Evolutionary conservation across 169 alveolate species (phyloP).

Genomic region (Plasmodium sp.): DNA sequence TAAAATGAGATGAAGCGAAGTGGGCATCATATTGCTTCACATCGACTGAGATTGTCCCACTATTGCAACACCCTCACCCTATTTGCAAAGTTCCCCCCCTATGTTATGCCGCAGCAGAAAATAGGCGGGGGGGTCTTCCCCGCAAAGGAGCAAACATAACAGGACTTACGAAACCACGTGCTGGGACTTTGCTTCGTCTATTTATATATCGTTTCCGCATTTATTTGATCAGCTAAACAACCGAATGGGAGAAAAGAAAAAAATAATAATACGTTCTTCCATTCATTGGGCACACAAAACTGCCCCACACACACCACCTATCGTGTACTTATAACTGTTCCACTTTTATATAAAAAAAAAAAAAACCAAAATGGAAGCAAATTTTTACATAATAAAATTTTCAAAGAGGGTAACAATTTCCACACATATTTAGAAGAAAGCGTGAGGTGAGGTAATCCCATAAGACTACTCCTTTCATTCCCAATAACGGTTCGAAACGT

Average conservation of each 20-base stretch:
- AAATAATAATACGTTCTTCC: neutral
- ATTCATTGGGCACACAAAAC: neutral
- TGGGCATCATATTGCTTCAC: neutral
- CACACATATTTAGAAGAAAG: neutral
- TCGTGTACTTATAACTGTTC: neutral
- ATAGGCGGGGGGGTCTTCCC: neutral
- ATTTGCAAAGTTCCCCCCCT: neutral
- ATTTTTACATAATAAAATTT: neutral
- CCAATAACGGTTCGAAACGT: neutral
- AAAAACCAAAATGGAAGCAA: neutral
- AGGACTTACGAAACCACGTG: neutral
- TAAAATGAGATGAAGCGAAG: neutral
- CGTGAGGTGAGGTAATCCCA: neutral
- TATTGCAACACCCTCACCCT: neutral
- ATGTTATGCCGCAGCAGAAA: neutral
- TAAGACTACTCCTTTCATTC: neutral
- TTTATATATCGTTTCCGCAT: neutral
- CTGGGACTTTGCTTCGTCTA: neutral
- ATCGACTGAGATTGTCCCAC: neutral
- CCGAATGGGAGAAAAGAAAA: neutral
- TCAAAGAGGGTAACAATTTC: neutral
- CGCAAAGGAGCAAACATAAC: neutral
- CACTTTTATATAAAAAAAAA: neutral
- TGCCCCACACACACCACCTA: neutral
- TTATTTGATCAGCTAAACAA: neutral